Base-by-base conservation (phyloP, 345 rosid species). In the Salix viminalis region DNA sequence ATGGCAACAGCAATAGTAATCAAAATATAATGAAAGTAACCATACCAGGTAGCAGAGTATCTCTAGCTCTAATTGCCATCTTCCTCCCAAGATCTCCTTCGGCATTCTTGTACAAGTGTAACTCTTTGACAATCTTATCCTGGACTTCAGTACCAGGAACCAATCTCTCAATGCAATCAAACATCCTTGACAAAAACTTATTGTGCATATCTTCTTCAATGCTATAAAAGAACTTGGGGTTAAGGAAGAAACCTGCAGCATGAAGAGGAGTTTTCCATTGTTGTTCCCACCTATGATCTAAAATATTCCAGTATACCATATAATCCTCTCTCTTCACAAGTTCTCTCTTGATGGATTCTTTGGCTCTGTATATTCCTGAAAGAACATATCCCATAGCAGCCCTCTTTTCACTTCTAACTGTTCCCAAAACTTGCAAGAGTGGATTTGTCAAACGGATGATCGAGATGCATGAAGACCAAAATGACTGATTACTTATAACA, bases 361-460 rank as follows among this genome's bases (percentile, higher is more conserved):
- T 96, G 52, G 91, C 97, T 75, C 90, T 85, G 70, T 93, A 91
- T 26, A 93, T 79, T 65, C 87, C 99, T 46, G 99, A 96, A 70
- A 88, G 88, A 32, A 93, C 84, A 83, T 91, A 92, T 75, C 97
- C 99, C 89, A 93, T 88, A 69, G 97, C 96, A 82, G 97, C 90
- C 80, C 83, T 92, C 84, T 77, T 92, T 82, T 83, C 88, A 76
- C 94, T 86, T 44, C 82, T 68, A 52, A 84, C 89, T 14, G 88
- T 83, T 80, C 77, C 85, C 75, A 92, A 71, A 83, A 93, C 87
- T 37, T 89, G 88, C 50, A 92, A 61, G 34, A 96, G 91, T n/a
- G 95, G 96, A 82, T 67, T 75, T 1, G 94, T 88, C 82, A 96
- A 83, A 41, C 76, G 87, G 71, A 84, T 79, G 28, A 89, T 84